phyloP scores from a whole-genome alignment of 441 rosid genomes.

The Euphorbia neoarborescens region DNA sequence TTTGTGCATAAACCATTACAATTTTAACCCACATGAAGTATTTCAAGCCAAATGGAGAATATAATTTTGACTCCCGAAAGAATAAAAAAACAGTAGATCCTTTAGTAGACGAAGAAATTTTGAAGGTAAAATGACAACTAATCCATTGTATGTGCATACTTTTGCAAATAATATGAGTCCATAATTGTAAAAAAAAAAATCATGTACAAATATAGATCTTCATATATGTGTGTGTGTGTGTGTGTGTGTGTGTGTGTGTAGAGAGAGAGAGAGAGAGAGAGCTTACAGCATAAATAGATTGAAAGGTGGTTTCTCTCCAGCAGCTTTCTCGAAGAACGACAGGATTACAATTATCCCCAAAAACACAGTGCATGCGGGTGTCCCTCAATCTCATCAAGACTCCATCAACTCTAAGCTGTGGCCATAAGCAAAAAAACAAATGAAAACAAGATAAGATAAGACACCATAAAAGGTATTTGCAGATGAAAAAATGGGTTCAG shows the following conservation, averaged over 20 bases:
- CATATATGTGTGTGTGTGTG: too few relatives aligned
- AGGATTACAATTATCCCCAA: conserved; percentile 39
- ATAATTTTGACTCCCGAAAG: background rate
- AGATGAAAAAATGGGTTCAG: conserved; percentile 3
- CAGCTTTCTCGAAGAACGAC: conserved; percentile 73
- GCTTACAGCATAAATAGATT: conserved; percentile 63
- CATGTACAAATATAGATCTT: background rate
- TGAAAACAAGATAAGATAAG: background rate
- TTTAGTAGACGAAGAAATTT: background rate
- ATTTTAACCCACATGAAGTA: too few relatives aligned
- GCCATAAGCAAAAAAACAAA: conserved; percentile 10
- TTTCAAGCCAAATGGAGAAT: too few relatives aligned
- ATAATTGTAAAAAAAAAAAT: background rate
- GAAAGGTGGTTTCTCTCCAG: conserved; percentile 82
- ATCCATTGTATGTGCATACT: background rate
- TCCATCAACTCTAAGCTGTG: conserved; percentile 95
- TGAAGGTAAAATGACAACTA: background rate
- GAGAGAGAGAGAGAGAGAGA: conserved; percentile 13
- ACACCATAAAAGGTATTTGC: background rate
- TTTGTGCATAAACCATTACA: too few relatives aligned
- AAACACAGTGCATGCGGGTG: conserved; percentile 71
- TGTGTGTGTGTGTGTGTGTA: too few relatives aligned
- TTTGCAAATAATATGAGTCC: background rate
- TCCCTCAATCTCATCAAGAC: conserved; percentile 91
- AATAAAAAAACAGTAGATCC: background rate